Percentiles rank a stretch among this genome's conserved stretches.
Conservation (phyloP, 495 filamentous ascomycete genomes). For the Opeltia flavorubescens region DNA sequence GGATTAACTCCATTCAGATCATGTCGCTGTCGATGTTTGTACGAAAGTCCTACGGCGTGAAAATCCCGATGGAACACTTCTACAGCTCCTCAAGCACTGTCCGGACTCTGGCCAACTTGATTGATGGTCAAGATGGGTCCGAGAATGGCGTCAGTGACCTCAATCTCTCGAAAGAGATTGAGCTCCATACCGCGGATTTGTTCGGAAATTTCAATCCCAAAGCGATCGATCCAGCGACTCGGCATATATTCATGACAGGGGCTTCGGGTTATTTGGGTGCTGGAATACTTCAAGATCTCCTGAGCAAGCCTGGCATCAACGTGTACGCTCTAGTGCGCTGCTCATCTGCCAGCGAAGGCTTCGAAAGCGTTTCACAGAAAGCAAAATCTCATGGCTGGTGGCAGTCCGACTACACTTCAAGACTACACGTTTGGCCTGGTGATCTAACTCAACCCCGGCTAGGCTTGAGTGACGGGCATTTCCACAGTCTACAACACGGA, state of each 20-base stretch:
- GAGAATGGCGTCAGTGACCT: conserved; percentile 15
- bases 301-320: conserved; percentile 28
- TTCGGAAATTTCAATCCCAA: background rate
- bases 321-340: conserved; percentile 2
- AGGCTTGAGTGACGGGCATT: conserved; percentile 30
- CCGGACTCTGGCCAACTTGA: conserved; percentile 10
- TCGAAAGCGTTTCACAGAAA: conserved; percentile 35
- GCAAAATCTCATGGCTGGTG: conserved; percentile 16
- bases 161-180: background rate
- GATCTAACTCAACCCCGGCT: conserved; percentile 48
- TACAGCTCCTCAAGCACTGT: conserved; percentile 14
- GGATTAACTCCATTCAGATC: conserved; percentile 22
- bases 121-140: background rate
- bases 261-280: conserved; percentile 24
- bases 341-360: too few relatives aligned
- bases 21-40: conserved; percentile 20
- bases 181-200: background rate
- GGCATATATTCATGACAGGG: conserved; percentile 54
- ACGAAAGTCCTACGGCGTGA: conserved; percentile 13
- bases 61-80: conserved; percentile 10
- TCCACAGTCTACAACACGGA: conserved; percentile 32
- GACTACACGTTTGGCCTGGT: conserved; percentile 31
- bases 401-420: conserved; percentile 11
- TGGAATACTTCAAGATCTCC: conserved; percentile 24
- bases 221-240: background rate